Evolutionary conservation across 257 asterid species (phyloP), one percentile per base, ranked within the genome.

Genomic region (Nicotiana sylvestris): DNA sequence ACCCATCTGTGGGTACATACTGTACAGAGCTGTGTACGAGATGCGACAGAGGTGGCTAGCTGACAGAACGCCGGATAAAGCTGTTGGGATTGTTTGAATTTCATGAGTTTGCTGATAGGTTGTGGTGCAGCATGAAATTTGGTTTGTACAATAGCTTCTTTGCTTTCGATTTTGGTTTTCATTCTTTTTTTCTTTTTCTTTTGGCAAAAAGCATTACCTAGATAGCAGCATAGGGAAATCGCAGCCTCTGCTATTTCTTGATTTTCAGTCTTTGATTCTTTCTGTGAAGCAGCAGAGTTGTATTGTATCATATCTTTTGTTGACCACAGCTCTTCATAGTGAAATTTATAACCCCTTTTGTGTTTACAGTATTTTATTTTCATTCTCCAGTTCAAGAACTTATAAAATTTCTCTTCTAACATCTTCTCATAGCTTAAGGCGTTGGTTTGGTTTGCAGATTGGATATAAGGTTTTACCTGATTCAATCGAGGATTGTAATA

Each of bases 21-120:
- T 83, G 86, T 85, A 85, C 88, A 85, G 90, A 81, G 82, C 58
- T 77, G 27, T 62, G 72, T 74, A 83, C 76, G 33, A 66, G 69
- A 56, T 21, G 62, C 81, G 49, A 5, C 76, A 76, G 82, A 21
- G 13, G 43, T 76, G 43, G 39, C 29, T 49, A 51, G 80, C 80
- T 51, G 27, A 51, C 43, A 27, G 46, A 15, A 51, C 46, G 2
- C 5, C 46, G 30, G 80, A 76, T 49, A 64, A 67, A 17, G 82
- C 76, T 46, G 55, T 87, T 53, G 80, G 85, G 70, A 80, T 67
- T 61, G 60, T 62, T 57, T 30, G 76, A 27, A 58, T 70, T 70
- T 76, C 74, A 77, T 30, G 60, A 74, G 46, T 61, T 77, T 66
- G 58, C 70, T 60, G 37, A 64, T 81, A 76, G 85, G 35, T 76